Base-by-base conservation (phyloP, 306 rosid genomes). In the Vachellia pachyceras region DNA sequence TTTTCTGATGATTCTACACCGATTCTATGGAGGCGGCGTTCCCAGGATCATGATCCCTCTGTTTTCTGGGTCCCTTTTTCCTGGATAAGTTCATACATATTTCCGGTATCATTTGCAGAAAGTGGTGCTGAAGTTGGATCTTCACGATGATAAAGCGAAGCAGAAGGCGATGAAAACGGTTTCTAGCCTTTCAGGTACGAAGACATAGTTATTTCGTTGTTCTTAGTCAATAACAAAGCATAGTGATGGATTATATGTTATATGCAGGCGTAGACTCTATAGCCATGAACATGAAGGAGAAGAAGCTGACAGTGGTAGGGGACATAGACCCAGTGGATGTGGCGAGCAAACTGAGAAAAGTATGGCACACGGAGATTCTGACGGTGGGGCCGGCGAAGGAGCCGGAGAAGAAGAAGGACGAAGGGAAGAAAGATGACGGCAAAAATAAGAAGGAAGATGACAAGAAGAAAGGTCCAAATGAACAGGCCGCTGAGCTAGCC, bases 321-420 rank as follows among this genome's bases (percentile, higher is more conserved):
- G 82, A 54, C 10, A 69, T 85, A 33, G 97, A 92, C 74, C 92
- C 92, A 3, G 89, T 90, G 13, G 25, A 61, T 0, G 72, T 90
- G 39, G 91, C 79, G n/a, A 73, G 41, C 49, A 92, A 88, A 60
- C 14, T 90, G 22, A 77, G 92, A 57, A 92, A 90, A 73, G 13
- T 29, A 35, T 90, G 90, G 90, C 41, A 5, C 60, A 23, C 89
- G 22, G 92, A 90, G 2, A 87, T 92, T 0, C 6, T 90, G 44
- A 80, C 92, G 7, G 87, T 92, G 25, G 92, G 97, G 63, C 97
- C 94, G 3, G 91, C 94, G 0, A 92, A 90, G 61, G 91, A 90
- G 84, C 79, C 79, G 18, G 90, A 85, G 46, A 87, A 89, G 87
- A 86, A 87, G 80, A 84, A 87, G 29, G 82, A 87, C 0, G 92